Evolutionary conservation across 2,329 filamentous ascomycete species (phyloP).

Genomic region (Fusarium humuli): DNA sequence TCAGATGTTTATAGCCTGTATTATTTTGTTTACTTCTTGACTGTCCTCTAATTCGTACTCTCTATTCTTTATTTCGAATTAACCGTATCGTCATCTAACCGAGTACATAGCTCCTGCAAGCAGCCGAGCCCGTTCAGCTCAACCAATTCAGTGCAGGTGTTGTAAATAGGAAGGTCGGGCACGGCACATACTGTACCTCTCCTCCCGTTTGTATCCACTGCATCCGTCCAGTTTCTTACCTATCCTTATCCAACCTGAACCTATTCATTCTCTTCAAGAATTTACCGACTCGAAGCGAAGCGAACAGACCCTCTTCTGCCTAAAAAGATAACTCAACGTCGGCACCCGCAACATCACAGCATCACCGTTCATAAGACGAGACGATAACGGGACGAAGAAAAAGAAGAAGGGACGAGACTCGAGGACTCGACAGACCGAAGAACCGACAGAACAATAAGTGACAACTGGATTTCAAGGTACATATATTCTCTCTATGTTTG

Average conservation of each 20-base stretch:
- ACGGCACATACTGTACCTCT: constrained; percentile 18
- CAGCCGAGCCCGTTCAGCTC: constrained; percentile 22
- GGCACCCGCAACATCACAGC: constrained; percentile 37
- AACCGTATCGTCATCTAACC: neutral
- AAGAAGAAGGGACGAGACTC: neutral
- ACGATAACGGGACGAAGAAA: constrained; percentile 6
- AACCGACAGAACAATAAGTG: constrained; percentile 15
- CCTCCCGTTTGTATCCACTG: constrained; percentile 36
- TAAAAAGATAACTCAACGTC: constrained; percentile 39
- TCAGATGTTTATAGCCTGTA: neutral
- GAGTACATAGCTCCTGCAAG: constrained; percentile 11
- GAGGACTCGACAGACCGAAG: constrained; percentile 10
- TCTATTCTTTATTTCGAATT: neutral
- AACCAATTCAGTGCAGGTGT: constrained; percentile 13
- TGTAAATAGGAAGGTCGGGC: constrained; percentile 41
- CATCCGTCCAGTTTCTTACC: constrained; percentile 23
- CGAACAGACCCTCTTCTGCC: constrained; percentile 43
- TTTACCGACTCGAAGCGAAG: constrained; percentile 44
- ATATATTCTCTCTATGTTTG: neutral
- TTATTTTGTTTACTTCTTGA: neutral
- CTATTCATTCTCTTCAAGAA: constrained; percentile 37
- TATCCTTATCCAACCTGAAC: constrained; percentile 39
- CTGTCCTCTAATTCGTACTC: neutral
- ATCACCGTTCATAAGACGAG: constrained; percentile 10
- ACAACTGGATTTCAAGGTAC: constrained; percentile 26